phyloP scores from a whole-genome alignment of 345 rosid genomes.

The Ricinus communis region DNA sequence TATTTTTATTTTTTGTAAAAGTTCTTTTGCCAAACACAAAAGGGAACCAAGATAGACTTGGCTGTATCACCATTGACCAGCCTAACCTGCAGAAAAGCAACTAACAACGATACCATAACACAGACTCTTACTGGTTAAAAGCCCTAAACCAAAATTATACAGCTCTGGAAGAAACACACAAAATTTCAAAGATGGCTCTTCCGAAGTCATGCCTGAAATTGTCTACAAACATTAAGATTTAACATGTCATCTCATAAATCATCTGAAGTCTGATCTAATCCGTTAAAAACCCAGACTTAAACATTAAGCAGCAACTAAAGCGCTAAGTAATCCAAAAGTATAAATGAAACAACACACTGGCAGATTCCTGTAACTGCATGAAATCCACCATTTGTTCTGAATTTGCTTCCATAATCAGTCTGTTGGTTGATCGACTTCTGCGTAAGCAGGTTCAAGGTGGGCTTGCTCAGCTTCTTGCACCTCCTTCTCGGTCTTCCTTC shows the following conservation, averaged over 20 bases:
- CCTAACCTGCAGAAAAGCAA: no score
- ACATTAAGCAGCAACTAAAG: slow-evolving; percentile 2
- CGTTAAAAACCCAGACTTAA: background rate
- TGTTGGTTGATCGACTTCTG: slow-evolving; percentile 41
- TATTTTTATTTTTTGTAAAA: no score
- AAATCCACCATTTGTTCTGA: slow-evolving; percentile 1
- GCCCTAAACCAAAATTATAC: no score
- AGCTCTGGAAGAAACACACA: no score
- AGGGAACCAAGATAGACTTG: no score
- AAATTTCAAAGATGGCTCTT: no score
- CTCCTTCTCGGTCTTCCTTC: slow-evolving; percentile 98
- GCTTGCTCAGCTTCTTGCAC: slow-evolving; percentile 94
- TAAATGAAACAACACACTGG: slow-evolving; percentile 6
- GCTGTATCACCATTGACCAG: no score
- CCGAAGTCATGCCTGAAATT: background rate
- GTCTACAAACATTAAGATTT: background rate
- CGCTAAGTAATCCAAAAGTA: slow-evolving; percentile 2
- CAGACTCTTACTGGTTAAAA: no score
- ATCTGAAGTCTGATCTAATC: slow-evolving; percentile 19
- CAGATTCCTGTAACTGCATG: slow-evolving; percentile 15
- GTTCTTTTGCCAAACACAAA: no score
- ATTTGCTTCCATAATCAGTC: slow-evolving; percentile 20
- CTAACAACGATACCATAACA: no score
- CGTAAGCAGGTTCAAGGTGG: slow-evolving; percentile 66
- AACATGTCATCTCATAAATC: slow-evolving; percentile 9